Percentiles rank a stretch among this genome's conserved stretches.
Conservation (phyloP, 1,284 basidiomycete genomes). For the Ganoderma lucidum region DNA sequence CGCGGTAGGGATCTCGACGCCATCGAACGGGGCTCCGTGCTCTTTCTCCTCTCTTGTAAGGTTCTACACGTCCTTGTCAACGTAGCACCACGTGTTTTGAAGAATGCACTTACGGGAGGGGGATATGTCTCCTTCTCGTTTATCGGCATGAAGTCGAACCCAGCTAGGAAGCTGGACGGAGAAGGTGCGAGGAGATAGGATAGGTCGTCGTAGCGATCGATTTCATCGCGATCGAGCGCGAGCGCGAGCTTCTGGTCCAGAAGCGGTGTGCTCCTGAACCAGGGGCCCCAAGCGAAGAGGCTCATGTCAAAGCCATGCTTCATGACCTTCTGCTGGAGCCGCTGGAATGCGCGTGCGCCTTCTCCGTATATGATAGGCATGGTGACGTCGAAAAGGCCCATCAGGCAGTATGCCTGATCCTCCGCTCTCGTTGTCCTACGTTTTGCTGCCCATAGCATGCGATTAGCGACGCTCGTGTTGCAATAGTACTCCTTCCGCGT, state of each 20-base stretch:
- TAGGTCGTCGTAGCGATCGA: background rate
- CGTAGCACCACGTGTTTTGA: too few relatives aligned
- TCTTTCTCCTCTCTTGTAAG: background rate
- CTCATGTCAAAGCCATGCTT: conserved; percentile 8
- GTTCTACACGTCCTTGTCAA: background rate
- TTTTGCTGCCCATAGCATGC: conserved; percentile 5
- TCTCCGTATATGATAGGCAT: conserved; percentile 10
- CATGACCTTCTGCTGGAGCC: conserved; percentile 13
- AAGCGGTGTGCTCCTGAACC: background rate
- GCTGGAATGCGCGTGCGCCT: conserved; percentile 5
- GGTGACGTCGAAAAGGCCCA: conserved; percentile 6
- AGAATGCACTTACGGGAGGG: background rate
- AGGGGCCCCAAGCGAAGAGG: background rate
- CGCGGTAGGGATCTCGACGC: conserved; percentile 2
- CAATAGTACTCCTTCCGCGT: background rate
- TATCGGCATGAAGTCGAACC: conserved; percentile 1
- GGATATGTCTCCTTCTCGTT: background rate
- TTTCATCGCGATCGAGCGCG: background rate
- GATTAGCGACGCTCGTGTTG: background rate
- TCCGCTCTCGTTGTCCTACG: conserved; percentile 3
- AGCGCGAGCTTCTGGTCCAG: background rate
- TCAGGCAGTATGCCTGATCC: conserved; percentile 8
- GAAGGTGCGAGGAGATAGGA: conserved; percentile 4
- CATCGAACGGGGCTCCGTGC: background rate
- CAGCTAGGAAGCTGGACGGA: background rate